Conservation (phyloP, 805 yeast genomes). For the Saccharomycopsis malanga region DNA sequence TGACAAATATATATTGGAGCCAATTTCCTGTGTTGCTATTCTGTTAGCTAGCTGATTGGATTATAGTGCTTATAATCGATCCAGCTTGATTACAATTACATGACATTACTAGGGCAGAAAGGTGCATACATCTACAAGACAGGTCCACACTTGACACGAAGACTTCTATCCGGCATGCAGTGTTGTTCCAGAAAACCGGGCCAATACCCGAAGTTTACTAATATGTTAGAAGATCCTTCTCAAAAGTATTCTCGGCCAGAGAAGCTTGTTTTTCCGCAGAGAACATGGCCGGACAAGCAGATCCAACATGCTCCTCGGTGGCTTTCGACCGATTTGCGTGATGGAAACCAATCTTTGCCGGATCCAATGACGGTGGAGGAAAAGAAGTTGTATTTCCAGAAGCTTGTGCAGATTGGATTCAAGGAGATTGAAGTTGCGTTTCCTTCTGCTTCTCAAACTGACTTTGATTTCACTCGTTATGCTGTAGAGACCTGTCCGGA, state of each 20-base stretch:
- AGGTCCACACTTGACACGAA: neutral
- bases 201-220: conserved; percentile 20
- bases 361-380: conserved; percentile 76
- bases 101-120: no score
- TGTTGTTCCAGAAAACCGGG: conserved; percentile 18
- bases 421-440: conserved; percentile 77
- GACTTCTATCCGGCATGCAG: conserved; percentile 11
- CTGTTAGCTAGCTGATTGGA: neutral
- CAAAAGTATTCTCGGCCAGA: conserved; percentile 51
- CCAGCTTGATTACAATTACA: neutral
- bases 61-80: neutral
- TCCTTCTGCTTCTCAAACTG: conserved; percentile 79
- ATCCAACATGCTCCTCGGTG: conserved; percentile 72
- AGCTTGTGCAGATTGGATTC: conserved; percentile 65
- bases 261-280: conserved; percentile 48
- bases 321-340: conserved; percentile 75
- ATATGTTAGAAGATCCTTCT: conserved; percentile 67
- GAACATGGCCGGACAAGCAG: conserved; percentile 65
- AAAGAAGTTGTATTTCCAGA: conserved; percentile 68
- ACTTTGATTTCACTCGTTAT: conserved; percentile 72
- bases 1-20: neutral
- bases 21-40: neutral
- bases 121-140: no score
- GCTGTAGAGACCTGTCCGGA: conserved; percentile 75
- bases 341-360: conserved; percentile 75